Percentiles rank a stretch among this genome's conserved stretches.
phyloP scores from a whole-genome alignment of 345 rosid genomes.

The Pistacia atlantica region DNA sequence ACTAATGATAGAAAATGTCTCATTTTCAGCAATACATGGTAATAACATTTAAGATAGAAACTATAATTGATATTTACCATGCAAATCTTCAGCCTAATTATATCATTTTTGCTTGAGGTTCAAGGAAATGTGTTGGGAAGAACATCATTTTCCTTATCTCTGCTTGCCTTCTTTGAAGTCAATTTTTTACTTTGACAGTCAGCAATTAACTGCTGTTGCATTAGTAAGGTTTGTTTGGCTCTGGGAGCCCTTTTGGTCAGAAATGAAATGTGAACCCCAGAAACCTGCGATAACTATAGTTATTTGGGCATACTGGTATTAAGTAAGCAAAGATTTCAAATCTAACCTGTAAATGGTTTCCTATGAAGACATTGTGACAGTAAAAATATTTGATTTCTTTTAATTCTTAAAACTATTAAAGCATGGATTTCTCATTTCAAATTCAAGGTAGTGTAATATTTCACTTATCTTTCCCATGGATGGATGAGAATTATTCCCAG shows the following conservation, averaged over 20 bases:
- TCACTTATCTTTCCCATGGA: conserved; percentile 35
- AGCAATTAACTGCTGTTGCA: background rate
- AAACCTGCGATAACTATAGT: too few relatives aligned
- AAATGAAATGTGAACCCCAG: background rate
- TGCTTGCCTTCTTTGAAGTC: background rate
- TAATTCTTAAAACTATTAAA: background rate
- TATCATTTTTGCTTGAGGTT: background rate
- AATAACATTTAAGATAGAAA: background rate
- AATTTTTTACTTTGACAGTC: background rate
- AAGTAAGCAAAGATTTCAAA: background rate
- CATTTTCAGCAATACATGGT: background rate
- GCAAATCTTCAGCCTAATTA: background rate
- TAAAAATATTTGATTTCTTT: background rate
- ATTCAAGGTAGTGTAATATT: conserved; percentile 38
- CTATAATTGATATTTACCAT: background rate
- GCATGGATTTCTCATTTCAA: conserved; percentile 50
- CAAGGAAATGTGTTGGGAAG: background rate
- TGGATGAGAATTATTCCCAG: conserved; percentile 43
- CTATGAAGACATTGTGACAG: background rate
- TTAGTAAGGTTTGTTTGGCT: too few relatives aligned
- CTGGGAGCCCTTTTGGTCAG: background rate
- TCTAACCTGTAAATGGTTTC: background rate
- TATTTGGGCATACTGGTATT: background rate
- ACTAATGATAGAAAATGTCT: background rate
- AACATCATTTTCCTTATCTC: background rate